phyloP scores from a whole-genome alignment of 2,329 filamentous ascomycete species.

The Aureobasidium subglaciale region DNA sequence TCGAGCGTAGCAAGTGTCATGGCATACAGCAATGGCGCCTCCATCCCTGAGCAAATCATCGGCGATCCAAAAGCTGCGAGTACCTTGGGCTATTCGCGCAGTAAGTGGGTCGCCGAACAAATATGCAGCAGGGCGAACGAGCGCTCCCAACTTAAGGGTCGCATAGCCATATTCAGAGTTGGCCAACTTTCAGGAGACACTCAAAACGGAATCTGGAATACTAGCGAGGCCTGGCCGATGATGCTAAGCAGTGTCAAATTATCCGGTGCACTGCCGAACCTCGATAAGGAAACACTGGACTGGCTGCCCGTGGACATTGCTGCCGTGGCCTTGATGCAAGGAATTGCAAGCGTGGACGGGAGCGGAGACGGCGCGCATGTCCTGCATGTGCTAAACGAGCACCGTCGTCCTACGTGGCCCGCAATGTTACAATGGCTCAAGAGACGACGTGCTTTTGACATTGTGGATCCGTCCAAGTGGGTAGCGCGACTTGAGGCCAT shows the following conservation, averaged over 20 bases:
- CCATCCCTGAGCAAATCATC: constrained; percentile 38
- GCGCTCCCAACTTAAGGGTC: constrained; percentile 25
- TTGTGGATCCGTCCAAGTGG: constrained; percentile 38
- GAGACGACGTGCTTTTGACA: constrained; percentile 32
- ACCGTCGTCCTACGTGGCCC: constrained; percentile 37
- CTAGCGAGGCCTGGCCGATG: constrained; percentile 43
- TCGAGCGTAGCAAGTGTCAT: constrained; percentile 45
- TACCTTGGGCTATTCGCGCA: constrained; percentile 48
- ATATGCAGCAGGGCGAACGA: constrained; percentile 40
- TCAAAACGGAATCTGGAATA: constrained; percentile 41
- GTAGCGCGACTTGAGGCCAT: constrained; percentile 29
- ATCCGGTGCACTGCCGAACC: constrained; percentile 34
- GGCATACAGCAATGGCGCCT: constrained; percentile 19
- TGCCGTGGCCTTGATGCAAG: constrained; percentile 37
- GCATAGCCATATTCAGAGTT: constrained; percentile 39
- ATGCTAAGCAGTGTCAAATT: constrained; percentile 36
- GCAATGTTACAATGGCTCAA: constrained; percentile 42
- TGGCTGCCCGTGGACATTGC: constrained; percentile 45
- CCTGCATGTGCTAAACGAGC: constrained; percentile 45
- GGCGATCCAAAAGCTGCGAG: constrained; percentile 38
- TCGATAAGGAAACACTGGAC: constrained; percentile 32
- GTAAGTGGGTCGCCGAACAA: constrained; percentile 53
- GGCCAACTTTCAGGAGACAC: constrained; percentile 43
- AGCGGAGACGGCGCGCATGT: constrained; percentile 25
- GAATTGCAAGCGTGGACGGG: constrained; percentile 22